Conservation (phyloP, 139 green algal genomes). For the Tetraselmis striata region DNA sequence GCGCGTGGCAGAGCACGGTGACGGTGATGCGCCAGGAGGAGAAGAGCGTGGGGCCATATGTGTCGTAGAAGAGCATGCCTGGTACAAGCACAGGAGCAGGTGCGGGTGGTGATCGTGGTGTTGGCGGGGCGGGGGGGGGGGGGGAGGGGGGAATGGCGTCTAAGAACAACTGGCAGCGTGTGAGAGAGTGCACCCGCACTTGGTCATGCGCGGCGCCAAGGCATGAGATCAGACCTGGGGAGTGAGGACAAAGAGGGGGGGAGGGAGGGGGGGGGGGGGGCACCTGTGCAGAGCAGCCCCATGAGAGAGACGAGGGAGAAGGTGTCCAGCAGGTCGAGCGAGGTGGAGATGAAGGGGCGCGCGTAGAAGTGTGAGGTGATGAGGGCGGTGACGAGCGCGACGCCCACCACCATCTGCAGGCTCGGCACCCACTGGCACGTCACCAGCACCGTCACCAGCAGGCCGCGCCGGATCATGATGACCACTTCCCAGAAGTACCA, state of each 20-base stretch:
- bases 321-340: background rate
- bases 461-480: background rate
- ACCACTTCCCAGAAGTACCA: background rate
- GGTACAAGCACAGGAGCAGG: too few species aligned
- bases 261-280: background rate
- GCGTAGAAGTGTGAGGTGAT: background rate
- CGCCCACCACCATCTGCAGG: background rate
- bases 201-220: too few species aligned
- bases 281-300: constrained; percentile 1
- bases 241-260: too few species aligned
- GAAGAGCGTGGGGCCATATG: background rate
- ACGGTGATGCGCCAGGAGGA: background rate
- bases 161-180: too few species aligned
- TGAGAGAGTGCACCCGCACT: too few species aligned
- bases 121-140: too few species aligned
- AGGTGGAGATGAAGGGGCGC: constrained; percentile 4
- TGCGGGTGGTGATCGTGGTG: too few species aligned
- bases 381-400: background rate
- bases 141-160: too few species aligned
- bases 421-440: background rate
- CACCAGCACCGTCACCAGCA: background rate
- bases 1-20: background rate
- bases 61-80: background rate
- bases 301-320: constrained; percentile 4
- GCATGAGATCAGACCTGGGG: too few species aligned